Conservation (phyloP, 768 basidiomycete species). For the Sporobolomyces phaffii region DNA sequence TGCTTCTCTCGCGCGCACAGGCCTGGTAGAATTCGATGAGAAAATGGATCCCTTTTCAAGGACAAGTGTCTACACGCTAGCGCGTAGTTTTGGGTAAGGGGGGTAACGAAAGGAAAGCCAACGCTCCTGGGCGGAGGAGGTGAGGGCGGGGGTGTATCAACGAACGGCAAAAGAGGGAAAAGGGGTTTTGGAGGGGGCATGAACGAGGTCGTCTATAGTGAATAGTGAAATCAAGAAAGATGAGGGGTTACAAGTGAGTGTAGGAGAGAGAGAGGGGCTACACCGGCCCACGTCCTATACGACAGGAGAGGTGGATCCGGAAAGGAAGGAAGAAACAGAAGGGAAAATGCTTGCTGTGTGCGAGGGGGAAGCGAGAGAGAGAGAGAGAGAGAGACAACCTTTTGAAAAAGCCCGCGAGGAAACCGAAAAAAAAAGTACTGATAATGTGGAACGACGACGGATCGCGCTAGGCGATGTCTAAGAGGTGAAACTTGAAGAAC, state of each 20-base stretch:
- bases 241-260: conserved; percentile 1
- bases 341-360: neutral
- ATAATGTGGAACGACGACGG: neutral
- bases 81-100: neutral
- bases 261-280: neutral
- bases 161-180: too few species aligned
- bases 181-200: neutral
- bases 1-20: too few species aligned
- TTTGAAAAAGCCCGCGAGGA: too few species aligned
- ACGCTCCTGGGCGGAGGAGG: neutral
- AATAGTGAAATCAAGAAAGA: neutral
- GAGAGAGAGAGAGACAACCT: neutral
- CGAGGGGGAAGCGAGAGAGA: neutral
- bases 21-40: too few species aligned
- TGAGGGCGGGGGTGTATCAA: neutral
- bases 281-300: neutral
- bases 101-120: neutral
- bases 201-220: neutral
- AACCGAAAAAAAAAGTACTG: too few species aligned
- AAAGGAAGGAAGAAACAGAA: neutral
- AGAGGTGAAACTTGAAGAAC: neutral
- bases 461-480: neutral
- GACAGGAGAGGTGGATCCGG: neutral
- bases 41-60: conserved; percentile 5
- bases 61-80: neutral